Conservation (phyloP, 2,329 filamentous ascomycete genomes). For the Aspergillus ruber region DNA sequence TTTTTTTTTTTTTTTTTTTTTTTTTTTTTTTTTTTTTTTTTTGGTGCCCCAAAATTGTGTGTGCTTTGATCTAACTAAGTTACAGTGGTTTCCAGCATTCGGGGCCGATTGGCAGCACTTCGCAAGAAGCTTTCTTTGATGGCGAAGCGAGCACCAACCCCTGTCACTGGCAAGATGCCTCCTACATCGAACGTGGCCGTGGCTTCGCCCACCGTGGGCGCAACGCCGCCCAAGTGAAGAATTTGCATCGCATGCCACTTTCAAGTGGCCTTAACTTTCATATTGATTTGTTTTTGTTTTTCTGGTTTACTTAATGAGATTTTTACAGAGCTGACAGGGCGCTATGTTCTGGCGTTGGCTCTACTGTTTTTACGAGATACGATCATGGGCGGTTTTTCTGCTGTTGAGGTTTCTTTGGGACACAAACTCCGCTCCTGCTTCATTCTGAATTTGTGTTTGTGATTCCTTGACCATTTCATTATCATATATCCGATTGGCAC, state of each 20-base stretch:
- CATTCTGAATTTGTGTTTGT: slow-evolving; percentile 2
- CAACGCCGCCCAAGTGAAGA: slow-evolving; percentile 29
- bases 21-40: too few relatives aligned
- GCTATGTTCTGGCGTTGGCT: neutral
- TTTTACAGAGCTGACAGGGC: neutral
- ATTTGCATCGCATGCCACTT: neutral
- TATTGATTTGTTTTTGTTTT: too few relatives aligned
- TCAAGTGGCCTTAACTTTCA: neutral
- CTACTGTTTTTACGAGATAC: neutral
- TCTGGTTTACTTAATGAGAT: neutral
- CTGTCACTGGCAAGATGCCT: slow-evolving; percentile 23
- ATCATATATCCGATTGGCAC: neutral
- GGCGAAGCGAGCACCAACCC: slow-evolving; percentile 40
- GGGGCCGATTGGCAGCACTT: slow-evolving; percentile 40
- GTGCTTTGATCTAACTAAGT: slow-evolving; percentile 15
- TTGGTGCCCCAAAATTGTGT: neutral
- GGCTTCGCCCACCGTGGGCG: slow-evolving; percentile 25
- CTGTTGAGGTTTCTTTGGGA: neutral
- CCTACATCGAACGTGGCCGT: slow-evolving; percentile 25
- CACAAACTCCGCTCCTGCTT: neutral
- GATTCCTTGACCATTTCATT: slow-evolving; percentile 1
- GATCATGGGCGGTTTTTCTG: neutral
- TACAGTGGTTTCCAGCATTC: slow-evolving; percentile 45
- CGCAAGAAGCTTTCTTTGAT: slow-evolving; percentile 46
- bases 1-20: too few relatives aligned